Evolutionary conservation across 164 flowering plant species (phyloP).

Genomic region (Cinnamomum chago): DNA sequence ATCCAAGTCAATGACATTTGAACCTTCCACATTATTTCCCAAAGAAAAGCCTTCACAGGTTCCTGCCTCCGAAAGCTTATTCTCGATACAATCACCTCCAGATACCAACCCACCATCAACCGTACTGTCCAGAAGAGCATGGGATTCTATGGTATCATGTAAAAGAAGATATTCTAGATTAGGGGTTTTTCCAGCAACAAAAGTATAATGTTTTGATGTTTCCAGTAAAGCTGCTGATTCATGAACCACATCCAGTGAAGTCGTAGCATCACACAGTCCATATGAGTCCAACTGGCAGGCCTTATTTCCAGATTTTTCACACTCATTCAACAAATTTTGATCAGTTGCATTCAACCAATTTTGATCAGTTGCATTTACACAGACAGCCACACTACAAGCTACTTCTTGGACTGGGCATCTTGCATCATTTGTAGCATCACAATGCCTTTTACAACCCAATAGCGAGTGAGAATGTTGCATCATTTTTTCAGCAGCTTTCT

Average conservation of each 20-base stretch:
- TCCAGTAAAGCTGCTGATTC: conserved; percentile 30
- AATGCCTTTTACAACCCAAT: conserved; percentile 38
- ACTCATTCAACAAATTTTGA: conserved; percentile 23
- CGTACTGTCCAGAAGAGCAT: conserved; percentile 26
- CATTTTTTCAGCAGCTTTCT: conserved; percentile 29
- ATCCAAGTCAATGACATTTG: conserved; percentile 22
- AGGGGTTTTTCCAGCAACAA: conserved; percentile 20
- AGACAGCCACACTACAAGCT: conserved; percentile 26
- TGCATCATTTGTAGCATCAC: conserved; percentile 37
- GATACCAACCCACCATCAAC: conserved; percentile 28
- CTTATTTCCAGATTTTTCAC: conserved; percentile 22
- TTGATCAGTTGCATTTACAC: conserved; percentile 27
- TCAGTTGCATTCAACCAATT: conserved; percentile 20
- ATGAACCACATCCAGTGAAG: conserved; percentile 33
- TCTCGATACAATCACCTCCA: conserved; percentile 32
- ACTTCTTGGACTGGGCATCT: conserved; percentile 32
- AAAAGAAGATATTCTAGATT: conserved; percentile 19
- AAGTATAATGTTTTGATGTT: conserved; percentile 18
- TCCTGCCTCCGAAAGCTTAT: conserved; percentile 29
- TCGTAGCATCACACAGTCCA: conserved; percentile 27
- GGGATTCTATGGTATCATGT: conserved; percentile 27
- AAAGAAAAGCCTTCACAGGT: conserved; percentile 26
- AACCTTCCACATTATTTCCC: conserved; percentile 21
- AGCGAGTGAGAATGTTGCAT: conserved; percentile 35
- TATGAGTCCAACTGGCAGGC: conserved; percentile 23